Evolutionary conservation across 345 rosid genomes (phyloP).

Genomic region (Rhodomyrtus tomentosa): DNA sequence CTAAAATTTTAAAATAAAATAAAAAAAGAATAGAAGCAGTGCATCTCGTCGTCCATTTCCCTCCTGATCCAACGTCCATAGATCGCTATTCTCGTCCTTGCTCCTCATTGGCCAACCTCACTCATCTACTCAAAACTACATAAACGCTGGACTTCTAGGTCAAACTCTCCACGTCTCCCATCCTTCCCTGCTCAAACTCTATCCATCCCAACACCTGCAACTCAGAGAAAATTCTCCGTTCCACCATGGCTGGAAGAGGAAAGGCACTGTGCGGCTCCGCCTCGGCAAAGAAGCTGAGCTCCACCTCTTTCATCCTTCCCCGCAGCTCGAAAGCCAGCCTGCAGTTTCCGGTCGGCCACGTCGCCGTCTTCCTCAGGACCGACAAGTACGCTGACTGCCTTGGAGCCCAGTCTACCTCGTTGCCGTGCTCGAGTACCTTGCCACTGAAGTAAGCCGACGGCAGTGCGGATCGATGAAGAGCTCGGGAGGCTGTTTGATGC

Average conservation of each 20-base stretch:
- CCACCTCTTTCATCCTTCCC: no score
- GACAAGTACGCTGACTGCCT: conserved; percentile 13
- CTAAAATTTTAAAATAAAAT: no score
- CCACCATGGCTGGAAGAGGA: conserved; percentile 18
- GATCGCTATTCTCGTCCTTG: conserved; percentile 7
- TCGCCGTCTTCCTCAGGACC: conserved; percentile 13
- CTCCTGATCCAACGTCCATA: neutral
- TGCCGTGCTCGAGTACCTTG: conserved; percentile 12
- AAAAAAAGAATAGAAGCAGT: no score
- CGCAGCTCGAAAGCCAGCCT: conserved; percentile 7
- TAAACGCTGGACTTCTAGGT: neutral
- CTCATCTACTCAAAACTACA: neutral
- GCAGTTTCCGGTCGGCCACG: conserved; percentile 9
- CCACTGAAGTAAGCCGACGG: neutral
- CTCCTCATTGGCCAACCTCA: neutral
- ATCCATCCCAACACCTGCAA: neutral
- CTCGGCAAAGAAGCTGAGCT: conserved; percentile 1
- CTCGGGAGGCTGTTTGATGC: conserved; percentile 9
- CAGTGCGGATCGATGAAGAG: conserved; percentile 25
- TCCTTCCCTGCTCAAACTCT: neutral
- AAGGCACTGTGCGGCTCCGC: conserved; percentile 8
- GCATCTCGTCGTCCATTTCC: neutral
- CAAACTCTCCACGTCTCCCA: neutral
- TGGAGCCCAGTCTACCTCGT: conserved; percentile 9
- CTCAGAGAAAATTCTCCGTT: neutral